phyloP scores from a whole-genome alignment of 148 eudicot species.

The Persicaria maculosa region DNA sequence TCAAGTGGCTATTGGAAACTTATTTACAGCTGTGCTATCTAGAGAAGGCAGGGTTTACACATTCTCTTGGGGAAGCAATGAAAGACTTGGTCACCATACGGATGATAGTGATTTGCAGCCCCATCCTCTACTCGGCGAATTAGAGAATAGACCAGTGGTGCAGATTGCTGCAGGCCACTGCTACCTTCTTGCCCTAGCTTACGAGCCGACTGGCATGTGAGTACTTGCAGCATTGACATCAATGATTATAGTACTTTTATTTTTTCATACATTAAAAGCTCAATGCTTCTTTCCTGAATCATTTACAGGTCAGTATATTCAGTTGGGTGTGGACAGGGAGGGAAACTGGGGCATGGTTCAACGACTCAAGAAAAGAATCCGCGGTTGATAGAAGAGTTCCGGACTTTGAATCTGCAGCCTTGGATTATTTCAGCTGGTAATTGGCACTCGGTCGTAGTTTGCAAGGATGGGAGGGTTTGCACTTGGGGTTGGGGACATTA shows the following conservation, averaged over 20 bases:
- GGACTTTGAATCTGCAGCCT: slow-evolving; percentile 67
- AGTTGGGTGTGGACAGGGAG: slow-evolving; percentile 96
- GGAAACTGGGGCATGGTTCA: slow-evolving; percentile 88
- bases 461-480: slow-evolving; percentile 90
- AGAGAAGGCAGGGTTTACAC: slow-evolving; percentile 90
- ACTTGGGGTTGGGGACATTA: slow-evolving; percentile 99
- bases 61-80: slow-evolving; percentile 80
- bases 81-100: slow-evolving; percentile 67
- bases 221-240: slow-evolving; percentile 13
- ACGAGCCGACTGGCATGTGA: slow-evolving; percentile 86
- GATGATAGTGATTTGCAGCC: slow-evolving; percentile 67
- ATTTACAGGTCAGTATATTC: slow-evolving; percentile 84
- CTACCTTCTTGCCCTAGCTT: slow-evolving; percentile 85
- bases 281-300: neutral
- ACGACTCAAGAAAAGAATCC: slow-evolving; percentile 73
- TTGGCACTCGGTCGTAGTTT: slow-evolving; percentile 95
- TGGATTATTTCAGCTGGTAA: slow-evolving; percentile 83
- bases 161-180: slow-evolving; percentile 92
- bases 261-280: no score
- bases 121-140: slow-evolving; percentile 60
- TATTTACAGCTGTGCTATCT: slow-evolving; percentile 85
- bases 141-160: slow-evolving; percentile 73
- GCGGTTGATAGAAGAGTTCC: slow-evolving; percentile 64
- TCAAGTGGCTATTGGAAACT: slow-evolving; percentile 88
- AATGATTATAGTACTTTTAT: no score